These are phyloP conservation scores for Lyophyllum semitale DNA, from an alignment of 768 basidiomycete species.

Conservation along the genomic window DNA sequence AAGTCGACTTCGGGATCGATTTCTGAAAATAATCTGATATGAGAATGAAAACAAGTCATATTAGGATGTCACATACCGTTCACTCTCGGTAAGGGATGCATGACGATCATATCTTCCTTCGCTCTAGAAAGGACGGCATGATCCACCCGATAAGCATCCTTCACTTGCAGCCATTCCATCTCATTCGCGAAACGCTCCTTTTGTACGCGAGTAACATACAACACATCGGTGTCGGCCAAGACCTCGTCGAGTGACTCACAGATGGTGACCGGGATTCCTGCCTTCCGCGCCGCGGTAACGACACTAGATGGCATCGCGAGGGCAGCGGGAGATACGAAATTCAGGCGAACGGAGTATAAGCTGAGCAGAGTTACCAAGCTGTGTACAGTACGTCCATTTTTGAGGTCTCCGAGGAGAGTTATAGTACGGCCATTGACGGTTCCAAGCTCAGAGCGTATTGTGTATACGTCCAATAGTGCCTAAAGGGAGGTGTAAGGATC, in stretches of 20 bases:
- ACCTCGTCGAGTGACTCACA: conserved; percentile 92
- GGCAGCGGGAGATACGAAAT: conserved; percentile 89
- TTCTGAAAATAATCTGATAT: conserved; percentile 63
- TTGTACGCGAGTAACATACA: conserved; percentile 96
- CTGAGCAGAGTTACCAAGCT: conserved; percentile 90
- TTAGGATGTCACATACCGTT: conserved; percentile 56
- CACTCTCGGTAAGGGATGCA: conserved; percentile 97
- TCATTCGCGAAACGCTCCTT: conserved; percentile 88
- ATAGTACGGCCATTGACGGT: conserved; percentile 96
- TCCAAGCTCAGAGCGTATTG: conserved; percentile 96
- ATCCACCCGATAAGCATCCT: conserved; percentile 90
- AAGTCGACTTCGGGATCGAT: conserved; percentile 99
- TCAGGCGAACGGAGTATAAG: conserved; percentile 90
- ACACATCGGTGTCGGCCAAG: conserved; percentile 88
- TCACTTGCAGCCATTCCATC: conserved; percentile 86
- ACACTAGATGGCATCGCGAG: conserved; percentile 90
- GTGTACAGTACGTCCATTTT: conserved; percentile 98
- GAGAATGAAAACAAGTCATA: background rate
- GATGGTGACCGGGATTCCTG: conserved; percentile 75
- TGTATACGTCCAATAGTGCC: conserved; percentile 88
- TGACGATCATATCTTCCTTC: conserved; percentile 97
- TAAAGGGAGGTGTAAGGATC: conserved; percentile 26
- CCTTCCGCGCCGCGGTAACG: conserved; percentile 80
- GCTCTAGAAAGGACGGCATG: conserved; percentile 92
- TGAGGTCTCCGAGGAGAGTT: conserved; percentile 91